Evolutionary conservation across 495 filamentous ascomycete species (phyloP), one percentile per base, ranked within the genome.

Genomic region (Podospora anserina): DNA sequence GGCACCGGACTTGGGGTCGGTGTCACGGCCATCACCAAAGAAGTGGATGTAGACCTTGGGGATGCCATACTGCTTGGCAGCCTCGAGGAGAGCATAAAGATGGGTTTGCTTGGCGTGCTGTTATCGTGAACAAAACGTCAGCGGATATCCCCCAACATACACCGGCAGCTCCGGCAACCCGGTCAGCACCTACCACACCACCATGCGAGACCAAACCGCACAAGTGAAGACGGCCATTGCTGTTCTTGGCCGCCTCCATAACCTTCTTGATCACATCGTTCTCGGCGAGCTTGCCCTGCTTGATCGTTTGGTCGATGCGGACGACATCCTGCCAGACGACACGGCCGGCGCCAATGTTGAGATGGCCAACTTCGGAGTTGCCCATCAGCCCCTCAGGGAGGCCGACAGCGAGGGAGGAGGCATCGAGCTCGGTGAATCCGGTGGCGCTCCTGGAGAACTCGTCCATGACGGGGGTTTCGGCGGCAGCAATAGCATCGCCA

Each of bases 311-410:
- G 80, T 98, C 95, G 80, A 99, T 99, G 74, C 95, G 91, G 68
- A 99, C 95, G 68, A 96, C 96, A 83, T 99, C 95, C 80, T 99
- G 95, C 95, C 95, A 99, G 73, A 99, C 95, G 55, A 99, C 96
- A 78, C 95, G 87, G 57, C 95, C 95, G 68, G 95, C 95, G 76
- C 95, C 95, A 80, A 99, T 98, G 84, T 99, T 99, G 80, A 99
- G 80, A 81, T 99, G 95, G 53, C 95, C 95, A 72, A 99, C 95
- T 80, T 99, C 95, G 77, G 91, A 95, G 83, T 99, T 99, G 49
- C 95, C 95, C 95, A 99, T 99, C 68, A 99, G 84, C 54, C 95
- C 95, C 77, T 99, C 94, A 20, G 95, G 95, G 58, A 99, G 84
- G 57, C 95, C 95, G 57, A 99, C 95, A 39, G 95, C 96, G 20